Conservation (phyloP, 495 filamentous ascomycete species). For the Delitschia confertaspora region DNA sequence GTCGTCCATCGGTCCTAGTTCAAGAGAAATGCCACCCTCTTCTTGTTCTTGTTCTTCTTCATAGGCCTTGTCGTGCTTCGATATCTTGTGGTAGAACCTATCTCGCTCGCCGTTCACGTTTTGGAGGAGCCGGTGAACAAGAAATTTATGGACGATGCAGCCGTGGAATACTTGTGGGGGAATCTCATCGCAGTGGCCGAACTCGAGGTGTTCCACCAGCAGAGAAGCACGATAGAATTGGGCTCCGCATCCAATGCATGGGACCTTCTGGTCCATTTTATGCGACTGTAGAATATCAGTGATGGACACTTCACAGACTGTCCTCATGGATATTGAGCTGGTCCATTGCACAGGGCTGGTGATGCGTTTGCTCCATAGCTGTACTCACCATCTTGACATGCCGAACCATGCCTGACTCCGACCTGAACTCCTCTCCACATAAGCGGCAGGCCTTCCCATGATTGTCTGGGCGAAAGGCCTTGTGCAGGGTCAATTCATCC, state of each 20-base stretch:
- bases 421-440: slow-evolving; percentile 45
- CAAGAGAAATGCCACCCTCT: slow-evolving; percentile 21
- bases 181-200: slow-evolving; percentile 38
- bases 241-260: slow-evolving; percentile 40
- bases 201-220: slow-evolving; percentile 46
- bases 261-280: slow-evolving; percentile 37
- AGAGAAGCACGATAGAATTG: slow-evolving; percentile 39
- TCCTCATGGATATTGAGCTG: too few species aligned
- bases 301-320: neutral
- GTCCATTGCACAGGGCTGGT: slow-evolving; percentile 24
- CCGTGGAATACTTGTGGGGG: slow-evolving; percentile 30
- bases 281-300: slow-evolving; percentile 30
- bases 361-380: neutral
- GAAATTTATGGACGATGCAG: slow-evolving; percentile 36
- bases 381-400: slow-evolving; percentile 43
- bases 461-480: slow-evolving; percentile 15
- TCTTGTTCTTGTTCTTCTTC: slow-evolving; percentile 21
- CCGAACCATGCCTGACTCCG: slow-evolving; percentile 37
- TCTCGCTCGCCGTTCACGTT: slow-evolving; percentile 9
- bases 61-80: slow-evolving; percentile 11
- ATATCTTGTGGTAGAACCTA: slow-evolving; percentile 6
- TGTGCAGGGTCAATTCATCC: slow-evolving; percentile 34
- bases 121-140: slow-evolving; percentile 32
- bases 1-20: neutral
- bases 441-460: slow-evolving; percentile 39